Percentiles rank a stretch among this genome's conserved stretches.
These are phyloP conservation scores for Rhizopus arrhizus DNA, from an alignment of 371 early-diverging fungal species.

Conservation along the genomic window DNA sequence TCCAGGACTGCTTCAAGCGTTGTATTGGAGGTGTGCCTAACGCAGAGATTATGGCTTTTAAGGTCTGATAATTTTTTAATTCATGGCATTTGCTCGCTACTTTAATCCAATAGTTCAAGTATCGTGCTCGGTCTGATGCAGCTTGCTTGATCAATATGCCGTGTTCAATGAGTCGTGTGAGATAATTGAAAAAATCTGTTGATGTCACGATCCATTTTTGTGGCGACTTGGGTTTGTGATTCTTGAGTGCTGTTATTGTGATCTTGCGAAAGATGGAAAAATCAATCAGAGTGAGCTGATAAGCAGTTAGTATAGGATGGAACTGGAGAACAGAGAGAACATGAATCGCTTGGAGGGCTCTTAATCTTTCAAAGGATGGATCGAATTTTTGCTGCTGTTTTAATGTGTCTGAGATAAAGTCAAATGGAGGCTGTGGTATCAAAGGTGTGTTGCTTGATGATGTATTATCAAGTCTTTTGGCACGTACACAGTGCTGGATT, in stretches of 20 bases:
- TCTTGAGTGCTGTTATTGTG: conserved; percentile 58
- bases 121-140: conserved; percentile 64
- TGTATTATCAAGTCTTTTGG: background rate
- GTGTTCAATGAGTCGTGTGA: conserved; percentile 74
- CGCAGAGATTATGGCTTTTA: conserved; percentile 74
- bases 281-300: conserved; percentile 77
- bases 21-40: conserved; percentile 76
- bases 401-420: background rate
- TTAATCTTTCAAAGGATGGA: conserved; percentile 45
- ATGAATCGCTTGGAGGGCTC: conserved; percentile 53
- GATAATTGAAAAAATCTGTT: conserved; percentile 82
- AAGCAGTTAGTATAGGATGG: conserved; percentile 68
- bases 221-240: conserved; percentile 67
- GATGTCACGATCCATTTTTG: conserved; percentile 69
- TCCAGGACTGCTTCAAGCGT: conserved; percentile 77
- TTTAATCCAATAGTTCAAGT: conserved; percentile 75
- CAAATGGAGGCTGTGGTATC: conserved; percentile 45
- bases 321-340: conserved; percentile 65
- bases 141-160: conserved; percentile 65
- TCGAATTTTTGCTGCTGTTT: conserved; percentile 31
- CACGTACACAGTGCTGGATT: background rate
- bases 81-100: conserved; percentile 64
- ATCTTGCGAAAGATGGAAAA: conserved; percentile 70
- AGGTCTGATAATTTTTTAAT: conserved; percentile 71
- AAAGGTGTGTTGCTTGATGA: conserved; percentile 21